A percentile compares a stretch with the other conserved stretches of the same genome.
Evolutionary conservation across 768 basidiomycete species (phyloP).

Genomic region (Aureoboletus auriporus): DNA sequence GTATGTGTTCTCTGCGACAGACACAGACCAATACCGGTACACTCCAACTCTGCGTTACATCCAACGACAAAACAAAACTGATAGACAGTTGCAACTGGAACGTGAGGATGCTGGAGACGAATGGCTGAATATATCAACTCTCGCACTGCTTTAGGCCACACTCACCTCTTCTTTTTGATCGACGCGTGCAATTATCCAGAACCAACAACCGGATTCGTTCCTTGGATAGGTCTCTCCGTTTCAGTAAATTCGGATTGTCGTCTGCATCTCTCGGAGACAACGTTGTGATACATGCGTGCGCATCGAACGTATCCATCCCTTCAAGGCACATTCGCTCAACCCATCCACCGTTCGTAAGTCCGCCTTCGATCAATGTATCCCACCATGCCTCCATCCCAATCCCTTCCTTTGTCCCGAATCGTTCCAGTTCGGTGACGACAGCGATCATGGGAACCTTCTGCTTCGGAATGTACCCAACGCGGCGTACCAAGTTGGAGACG

Average conservation of each 20-base stretch:
- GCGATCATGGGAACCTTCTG: slow-evolving; percentile 17
- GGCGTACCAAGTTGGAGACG: slow-evolving; percentile 8
- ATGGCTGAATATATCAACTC: neutral
- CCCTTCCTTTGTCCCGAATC: slow-evolving; percentile 5
- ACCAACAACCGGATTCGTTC: slow-evolving; percentile 12
- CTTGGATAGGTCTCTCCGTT: slow-evolving; percentile 17
- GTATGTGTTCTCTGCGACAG: neutral
- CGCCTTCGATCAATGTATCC: slow-evolving; percentile 5
- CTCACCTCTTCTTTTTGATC: slow-evolving; percentile 13
- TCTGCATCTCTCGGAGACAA: slow-evolving; percentile 14
- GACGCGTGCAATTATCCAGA: slow-evolving; percentile 7
- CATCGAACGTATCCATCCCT: slow-evolving; percentile 27
- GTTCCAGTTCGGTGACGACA: slow-evolving; percentile 26
- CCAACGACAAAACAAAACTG: neutral
- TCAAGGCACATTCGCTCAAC: slow-evolving; percentile 21
- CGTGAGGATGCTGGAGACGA: slow-evolving; percentile 3
- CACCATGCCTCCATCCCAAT: slow-evolving; percentile 34
- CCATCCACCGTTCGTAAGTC: slow-evolving; percentile 23
- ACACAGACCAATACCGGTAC: neutral
- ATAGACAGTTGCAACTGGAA: slow-evolving; percentile 2
- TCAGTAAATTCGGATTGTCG: slow-evolving; percentile 9
- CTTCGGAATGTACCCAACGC: slow-evolving; percentile 1
- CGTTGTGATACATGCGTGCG: slow-evolving; percentile 39
- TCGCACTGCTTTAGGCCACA: neutral
- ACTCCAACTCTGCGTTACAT: neutral